Evolutionary conservation across 208 protist species (phyloP).

Genomic region (Borovskyia barvae): DNA sequence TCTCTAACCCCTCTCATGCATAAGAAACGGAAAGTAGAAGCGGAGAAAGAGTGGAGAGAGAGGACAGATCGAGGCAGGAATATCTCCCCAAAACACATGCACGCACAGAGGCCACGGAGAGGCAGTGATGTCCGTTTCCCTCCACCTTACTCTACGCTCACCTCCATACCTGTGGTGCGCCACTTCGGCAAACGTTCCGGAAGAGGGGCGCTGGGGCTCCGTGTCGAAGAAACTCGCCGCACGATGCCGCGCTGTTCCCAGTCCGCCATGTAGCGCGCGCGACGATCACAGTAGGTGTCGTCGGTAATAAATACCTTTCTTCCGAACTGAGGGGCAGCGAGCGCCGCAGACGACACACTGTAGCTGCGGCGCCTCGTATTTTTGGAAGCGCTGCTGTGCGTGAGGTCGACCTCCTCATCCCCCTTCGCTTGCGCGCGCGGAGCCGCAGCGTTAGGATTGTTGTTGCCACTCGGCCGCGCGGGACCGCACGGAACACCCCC

Average conservation of each 20-base stretch:
- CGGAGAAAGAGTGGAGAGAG: constrained; percentile 10
- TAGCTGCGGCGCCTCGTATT: too few species aligned
- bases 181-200: constrained; percentile 64
- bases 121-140: neutral
- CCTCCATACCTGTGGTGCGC: constrained; percentile 25
- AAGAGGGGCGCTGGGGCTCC: constrained; percentile 64
- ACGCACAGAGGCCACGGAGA: neutral
- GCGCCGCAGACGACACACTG: constrained; percentile 4
- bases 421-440: too few species aligned
- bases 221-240: constrained; percentile 27
- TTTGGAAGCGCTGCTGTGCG: too few species aligned
- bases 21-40: neutral
- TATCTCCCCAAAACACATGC: too few species aligned
- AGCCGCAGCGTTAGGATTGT: too few species aligned
- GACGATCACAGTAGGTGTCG: constrained; percentile 54
- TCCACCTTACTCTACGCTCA: neutral
- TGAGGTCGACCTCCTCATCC: too few species aligned
- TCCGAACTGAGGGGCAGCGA: constrained; percentile 35
- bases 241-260: constrained; percentile 65
- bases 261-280: constrained; percentile 45
- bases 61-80: too few species aligned
- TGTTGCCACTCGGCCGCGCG: too few species aligned
- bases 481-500: constrained; percentile 3
- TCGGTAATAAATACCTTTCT: constrained; percentile 85
- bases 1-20: too few species aligned